Evolutionary conservation across 306 rosid genomes (phyloP), one percentile per base, ranked within the genome.

Genomic region (Cercis canadensis): DNA sequence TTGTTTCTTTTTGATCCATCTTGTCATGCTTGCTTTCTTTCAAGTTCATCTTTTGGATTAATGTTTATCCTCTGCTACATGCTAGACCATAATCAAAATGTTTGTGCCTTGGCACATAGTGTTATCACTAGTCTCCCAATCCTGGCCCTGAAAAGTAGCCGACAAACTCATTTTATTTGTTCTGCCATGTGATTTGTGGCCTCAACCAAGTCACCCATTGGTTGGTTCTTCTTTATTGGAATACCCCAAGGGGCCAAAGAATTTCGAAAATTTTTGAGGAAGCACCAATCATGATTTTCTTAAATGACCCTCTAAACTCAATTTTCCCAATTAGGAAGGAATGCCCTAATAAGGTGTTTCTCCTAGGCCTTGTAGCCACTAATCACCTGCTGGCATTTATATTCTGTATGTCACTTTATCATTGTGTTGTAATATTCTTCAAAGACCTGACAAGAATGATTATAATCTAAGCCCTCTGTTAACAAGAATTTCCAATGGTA

Each of bases 81-180:
- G 77, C 80, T 78, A 81, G 88, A 82, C 85, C 90, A 83, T 82
- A 85, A 88, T 88, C 90, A 84, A 88, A 90, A 70, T 83, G 85
- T 85, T 78, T 79, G 80, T 75, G 82, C 81, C 70, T 63, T 62
- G 83, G 58, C 84, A 81, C 90, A 70, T 31, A 51, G 55, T 21
- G 77, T 76, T 78, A 80, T 80, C 80, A 59, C 87, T 71, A 73
- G 56, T 46, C 90, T 69, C 64, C 85, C 86, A 87, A 91, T 85
- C 89, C 86, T 64, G 60, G 84, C 87, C 85, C 61, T 61, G 53
- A 72, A 86, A 91, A 87, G 96, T 87, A 84, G 90, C 92, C 92
- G 96, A 94, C 97, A 91, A 85, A 86, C 95, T 89, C 91, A 86
- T 91, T 89, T 79, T 82, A 74, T 81, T 72, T 81, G 72, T 75